Conservation (phyloP, 2,329 filamentous ascomycete genomes). For the Cladophialophora exuberans region DNA sequence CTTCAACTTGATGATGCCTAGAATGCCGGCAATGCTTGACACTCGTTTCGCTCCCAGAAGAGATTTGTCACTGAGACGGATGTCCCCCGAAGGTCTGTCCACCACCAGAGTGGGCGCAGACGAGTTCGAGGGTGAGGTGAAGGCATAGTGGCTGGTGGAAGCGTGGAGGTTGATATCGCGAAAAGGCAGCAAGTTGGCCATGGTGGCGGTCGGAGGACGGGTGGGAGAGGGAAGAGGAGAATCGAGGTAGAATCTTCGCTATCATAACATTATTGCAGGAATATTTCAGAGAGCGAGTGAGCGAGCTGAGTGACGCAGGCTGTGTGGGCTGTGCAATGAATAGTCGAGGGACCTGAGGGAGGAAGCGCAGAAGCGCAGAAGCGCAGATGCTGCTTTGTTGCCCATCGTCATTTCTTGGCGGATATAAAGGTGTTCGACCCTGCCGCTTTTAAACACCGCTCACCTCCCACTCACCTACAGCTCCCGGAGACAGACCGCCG, state of each 20-base stretch:
- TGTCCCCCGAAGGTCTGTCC: conserved; percentile 88
- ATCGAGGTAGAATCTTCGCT: conserved; percentile 11
- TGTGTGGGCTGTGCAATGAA: background rate
- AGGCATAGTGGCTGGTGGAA: conserved; percentile 89
- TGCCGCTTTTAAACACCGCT: too few relatives aligned
- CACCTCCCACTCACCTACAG: too few relatives aligned
- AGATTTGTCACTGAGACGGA: conserved; percentile 80
- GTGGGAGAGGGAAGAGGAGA: too few relatives aligned
- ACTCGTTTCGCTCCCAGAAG: conserved; percentile 78
- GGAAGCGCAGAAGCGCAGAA: too few relatives aligned
- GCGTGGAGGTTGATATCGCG: conserved; percentile 97
- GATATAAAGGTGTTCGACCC: too few relatives aligned
- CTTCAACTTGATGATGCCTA: conserved; percentile 90
- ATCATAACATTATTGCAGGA: conserved; percentile 2
- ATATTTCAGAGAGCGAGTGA: background rate
- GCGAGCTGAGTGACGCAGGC: background rate
- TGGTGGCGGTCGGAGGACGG: too few relatives aligned
- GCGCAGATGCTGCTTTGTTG: too few relatives aligned
- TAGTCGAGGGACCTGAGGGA: too few relatives aligned
- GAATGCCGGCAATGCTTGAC: conserved; percentile 90
- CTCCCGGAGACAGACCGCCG: too few relatives aligned
- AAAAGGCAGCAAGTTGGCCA: conserved; percentile 65
- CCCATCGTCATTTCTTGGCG: too few relatives aligned
- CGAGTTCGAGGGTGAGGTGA: conserved; percentile 92
- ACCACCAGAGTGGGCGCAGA: conserved; percentile 85